Conservation (phyloP, 1,139 yeast genomes). For the Suhomyces yuchorum region DNA sequence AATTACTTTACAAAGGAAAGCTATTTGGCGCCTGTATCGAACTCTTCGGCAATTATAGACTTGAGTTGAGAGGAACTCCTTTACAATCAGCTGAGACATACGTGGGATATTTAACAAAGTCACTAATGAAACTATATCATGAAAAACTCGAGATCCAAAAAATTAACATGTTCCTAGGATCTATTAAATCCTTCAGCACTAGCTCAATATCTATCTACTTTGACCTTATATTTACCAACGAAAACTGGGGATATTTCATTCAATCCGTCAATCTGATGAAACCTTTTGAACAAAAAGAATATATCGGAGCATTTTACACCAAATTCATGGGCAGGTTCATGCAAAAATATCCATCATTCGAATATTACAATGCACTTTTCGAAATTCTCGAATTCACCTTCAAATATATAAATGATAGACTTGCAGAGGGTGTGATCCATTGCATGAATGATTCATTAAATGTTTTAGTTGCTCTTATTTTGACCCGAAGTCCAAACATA, state of each 20-base stretch:
- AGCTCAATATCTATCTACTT: conserved; percentile 23
- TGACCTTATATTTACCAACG: conserved; percentile 25
- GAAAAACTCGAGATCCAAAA: conserved; percentile 8
- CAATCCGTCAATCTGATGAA: conserved; percentile 25
- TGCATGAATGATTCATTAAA: conserved; percentile 19
- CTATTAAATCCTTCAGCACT: conserved; percentile 29
- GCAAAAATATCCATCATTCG: neutral
- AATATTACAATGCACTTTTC: neutral
- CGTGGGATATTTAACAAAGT: conserved; percentile 23
- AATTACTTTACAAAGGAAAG: conserved; percentile 40
- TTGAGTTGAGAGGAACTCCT: conserved; percentile 14
- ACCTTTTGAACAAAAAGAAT: conserved; percentile 28
- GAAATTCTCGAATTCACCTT: conserved; percentile 7
- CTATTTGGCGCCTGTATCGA: conserved; percentile 31
- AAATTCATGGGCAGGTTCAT: conserved; percentile 3
- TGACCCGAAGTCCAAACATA: conserved; percentile 9
- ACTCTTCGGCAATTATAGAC: conserved; percentile 11
- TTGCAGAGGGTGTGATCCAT: conserved; percentile 23
- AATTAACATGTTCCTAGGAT: conserved; percentile 26
- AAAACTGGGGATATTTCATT: conserved; percentile 25
- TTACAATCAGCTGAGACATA: conserved; percentile 27
- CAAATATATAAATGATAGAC: conserved; percentile 18
- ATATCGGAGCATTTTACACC: conserved; percentile 19
- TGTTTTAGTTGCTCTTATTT: conserved; percentile 19
- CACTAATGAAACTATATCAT: conserved; percentile 19